Evolutionary conservation across 2,329 filamentous ascomycete genomes (phyloP).

Genomic region (Amauroascus niger): DNA sequence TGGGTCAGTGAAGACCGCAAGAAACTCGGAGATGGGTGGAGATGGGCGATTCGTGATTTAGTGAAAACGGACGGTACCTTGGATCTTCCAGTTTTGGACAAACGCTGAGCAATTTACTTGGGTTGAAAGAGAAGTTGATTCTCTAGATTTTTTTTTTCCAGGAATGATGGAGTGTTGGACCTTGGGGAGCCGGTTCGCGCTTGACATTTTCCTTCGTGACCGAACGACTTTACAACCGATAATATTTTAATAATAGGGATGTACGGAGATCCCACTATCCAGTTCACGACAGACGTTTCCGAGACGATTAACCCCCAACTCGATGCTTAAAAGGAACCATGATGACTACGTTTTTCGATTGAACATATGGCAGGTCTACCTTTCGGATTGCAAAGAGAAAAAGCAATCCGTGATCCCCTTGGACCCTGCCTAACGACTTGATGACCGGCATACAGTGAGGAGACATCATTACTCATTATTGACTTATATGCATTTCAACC

Average conservation of each 20-base stretch:
- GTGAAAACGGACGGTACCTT: slow-evolving; percentile 22
- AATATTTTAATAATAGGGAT: slow-evolving; percentile 10
- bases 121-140: not conserved
- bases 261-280: not conserved
- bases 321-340: not conserved
- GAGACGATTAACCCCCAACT: not conserved
- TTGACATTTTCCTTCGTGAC: slow-evolving; percentile 14
- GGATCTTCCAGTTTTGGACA: not conserved
- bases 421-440: slow-evolving; percentile 3
- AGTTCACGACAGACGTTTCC: not conserved
- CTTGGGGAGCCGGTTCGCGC: slow-evolving; percentile 3
- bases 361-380: not conserved
- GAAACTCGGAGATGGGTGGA: slow-evolving; percentile 50
- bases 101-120: not conserved
- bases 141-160: not conserved
- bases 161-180: not conserved
- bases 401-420: not conserved
- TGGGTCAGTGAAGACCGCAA: slow-evolving; percentile 60
- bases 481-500: slow-evolving; percentile 7
- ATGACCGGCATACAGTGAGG: slow-evolving; percentile 7
- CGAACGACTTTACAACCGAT: not conserved
- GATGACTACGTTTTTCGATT: slow-evolving; percentile 8
- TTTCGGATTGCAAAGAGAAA: not conserved
- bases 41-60: slow-evolving; percentile 58
- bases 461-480: slow-evolving; percentile 4